Evolutionary conservation across 1,284 basidiomycete species (phyloP).

Genomic region (Puccinia polysora): DNA sequence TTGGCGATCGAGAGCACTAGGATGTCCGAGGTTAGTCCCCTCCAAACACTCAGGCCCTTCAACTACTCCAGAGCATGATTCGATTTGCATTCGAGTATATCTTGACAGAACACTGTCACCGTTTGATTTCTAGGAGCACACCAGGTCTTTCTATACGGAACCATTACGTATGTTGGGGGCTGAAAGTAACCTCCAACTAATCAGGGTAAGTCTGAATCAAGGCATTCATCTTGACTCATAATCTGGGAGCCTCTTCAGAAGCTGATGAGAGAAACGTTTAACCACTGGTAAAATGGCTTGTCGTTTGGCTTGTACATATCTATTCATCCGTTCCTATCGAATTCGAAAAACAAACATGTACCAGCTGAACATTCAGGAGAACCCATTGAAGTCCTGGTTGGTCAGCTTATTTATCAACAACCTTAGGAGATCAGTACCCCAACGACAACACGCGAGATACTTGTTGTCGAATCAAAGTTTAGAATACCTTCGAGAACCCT

Average conservation of each 20-base stretch:
- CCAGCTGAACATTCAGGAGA: constrained; percentile 41
- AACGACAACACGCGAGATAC: constrained; percentile 24
- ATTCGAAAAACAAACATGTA: not conserved
- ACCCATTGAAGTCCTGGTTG: constrained; percentile 41
- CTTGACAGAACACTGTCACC: not conserved
- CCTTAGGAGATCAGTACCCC: constrained; percentile 27
- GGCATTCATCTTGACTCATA: not conserved
- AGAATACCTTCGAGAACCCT: constrained; percentile 41
- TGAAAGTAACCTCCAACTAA: constrained; percentile 31
- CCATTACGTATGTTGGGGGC: constrained; percentile 26
- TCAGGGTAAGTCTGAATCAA: constrained; percentile 17
- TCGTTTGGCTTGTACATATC: not conserved
- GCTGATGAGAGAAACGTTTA: not conserved
- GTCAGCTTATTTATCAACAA: constrained; percentile 43
- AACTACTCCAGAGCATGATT: not conserved
- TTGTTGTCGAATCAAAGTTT: constrained; percentile 38
- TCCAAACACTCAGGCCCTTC: no score
- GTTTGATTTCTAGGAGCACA: constrained; percentile 30
- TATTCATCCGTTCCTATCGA: not conserved
- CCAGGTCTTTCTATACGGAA: constrained; percentile 33
- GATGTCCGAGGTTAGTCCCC: constrained; percentile 40
- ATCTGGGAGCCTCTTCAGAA: not conserved
- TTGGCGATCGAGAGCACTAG: constrained; percentile 43
- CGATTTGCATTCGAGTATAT: not conserved
- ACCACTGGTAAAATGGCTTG: not conserved